phyloP scores from a whole-genome alignment of 495 filamentous ascomycete species.

The Hypoxylon crocopeplum region DNA sequence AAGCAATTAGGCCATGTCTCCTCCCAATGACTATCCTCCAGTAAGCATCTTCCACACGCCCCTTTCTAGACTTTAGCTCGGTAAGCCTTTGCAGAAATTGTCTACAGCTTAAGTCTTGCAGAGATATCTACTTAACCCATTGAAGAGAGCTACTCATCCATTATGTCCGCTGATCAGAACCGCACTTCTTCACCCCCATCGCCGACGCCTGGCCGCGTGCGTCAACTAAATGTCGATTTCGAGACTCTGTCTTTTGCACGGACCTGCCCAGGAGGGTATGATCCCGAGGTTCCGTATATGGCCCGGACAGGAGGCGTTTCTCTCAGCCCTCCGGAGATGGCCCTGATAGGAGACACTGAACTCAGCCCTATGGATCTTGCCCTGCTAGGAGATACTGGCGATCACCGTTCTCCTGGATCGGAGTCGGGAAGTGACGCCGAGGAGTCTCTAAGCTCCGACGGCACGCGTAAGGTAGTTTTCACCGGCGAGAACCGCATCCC shows the following conservation, averaged over 20 bases:
- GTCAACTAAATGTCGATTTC: neutral
- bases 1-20: too few species aligned
- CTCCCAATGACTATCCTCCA: too few species aligned
- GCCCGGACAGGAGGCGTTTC: too few species aligned
- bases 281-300: too few species aligned
- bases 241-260: neutral
- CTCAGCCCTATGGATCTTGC: too few species aligned
- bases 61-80: too few species aligned
- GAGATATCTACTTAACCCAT: neutral
- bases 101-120: neutral
- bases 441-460: neutral
- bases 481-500: slow-evolving; percentile 16
- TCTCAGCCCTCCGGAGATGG: too few species aligned
- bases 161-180: slow-evolving; percentile 5
- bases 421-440: neutral
- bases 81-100: too few species aligned
- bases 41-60: too few species aligned
- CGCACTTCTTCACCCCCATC: neutral
- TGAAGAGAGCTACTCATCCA: neutral
- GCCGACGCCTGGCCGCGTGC: neutral
- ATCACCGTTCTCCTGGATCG: neutral
- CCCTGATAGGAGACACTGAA: neutral
- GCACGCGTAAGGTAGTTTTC: neutral
- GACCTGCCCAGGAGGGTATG: too few species aligned
- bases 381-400: too few species aligned